These are phyloP conservation scores for Odontarrhena argentea DNA, from an alignment of 345 rosid species.

Conservation along the genomic window DNA sequence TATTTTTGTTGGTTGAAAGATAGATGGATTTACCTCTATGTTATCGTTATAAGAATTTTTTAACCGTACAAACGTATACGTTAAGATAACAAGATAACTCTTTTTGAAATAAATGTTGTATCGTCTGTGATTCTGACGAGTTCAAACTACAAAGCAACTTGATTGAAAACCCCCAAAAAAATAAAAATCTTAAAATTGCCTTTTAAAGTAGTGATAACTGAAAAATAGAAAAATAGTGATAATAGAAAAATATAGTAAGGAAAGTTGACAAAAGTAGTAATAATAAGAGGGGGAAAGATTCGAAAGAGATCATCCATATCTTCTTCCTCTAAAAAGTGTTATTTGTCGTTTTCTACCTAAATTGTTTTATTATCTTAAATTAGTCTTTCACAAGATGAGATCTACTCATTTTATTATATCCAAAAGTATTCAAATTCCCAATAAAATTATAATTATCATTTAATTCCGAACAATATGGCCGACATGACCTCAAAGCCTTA, in stretches of 20 bases:
- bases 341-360: conserved; percentile 35
- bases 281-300: conserved; percentile 20
- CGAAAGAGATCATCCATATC: conserved; percentile 40
- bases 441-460: background rate
- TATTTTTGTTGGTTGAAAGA: too few relatives aligned
- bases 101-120: background rate
- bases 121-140: conserved; percentile 9
- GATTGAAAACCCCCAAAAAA: background rate
- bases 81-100: too few relatives aligned
- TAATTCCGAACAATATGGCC: conserved; percentile 21
- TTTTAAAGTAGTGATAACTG: background rate
- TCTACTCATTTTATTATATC: conserved; percentile 26
- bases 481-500: conserved; percentile 29
- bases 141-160: background rate
- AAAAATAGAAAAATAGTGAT: background rate
- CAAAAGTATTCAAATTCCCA: background rate
- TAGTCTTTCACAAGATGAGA: conserved; percentile 32
- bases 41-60: too few relatives aligned
- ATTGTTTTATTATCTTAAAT: conserved; percentile 12
- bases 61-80: too few relatives aligned
- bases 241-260: background rate
- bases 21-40: too few relatives aligned
- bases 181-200: background rate
- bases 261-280: background rate
- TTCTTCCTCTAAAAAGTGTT: conserved; percentile 42